phyloP scores from a whole-genome alignment of 345 rosid genomes.

The Linum usitatissimum region DNA sequence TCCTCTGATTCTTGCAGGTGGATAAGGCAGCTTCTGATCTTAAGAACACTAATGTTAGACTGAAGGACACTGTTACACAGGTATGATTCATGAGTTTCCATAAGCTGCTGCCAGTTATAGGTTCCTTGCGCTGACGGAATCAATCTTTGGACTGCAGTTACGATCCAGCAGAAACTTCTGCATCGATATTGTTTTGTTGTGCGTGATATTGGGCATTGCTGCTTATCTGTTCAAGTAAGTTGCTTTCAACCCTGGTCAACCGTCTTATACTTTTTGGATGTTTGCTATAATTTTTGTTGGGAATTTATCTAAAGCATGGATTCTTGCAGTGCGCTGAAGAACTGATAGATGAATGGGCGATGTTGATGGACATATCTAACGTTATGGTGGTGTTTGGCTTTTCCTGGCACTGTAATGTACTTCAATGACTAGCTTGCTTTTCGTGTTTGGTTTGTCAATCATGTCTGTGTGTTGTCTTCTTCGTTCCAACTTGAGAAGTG shows the following conservation, averaged over 20 bases:
- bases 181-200: constrained; percentile 75
- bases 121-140: background rate
- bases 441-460: constrained; percentile 18
- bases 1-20: constrained; percentile 38
- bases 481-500: background rate
- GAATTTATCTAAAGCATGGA: background rate
- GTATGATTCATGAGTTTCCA: constrained; percentile 20
- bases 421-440: constrained; percentile 13
- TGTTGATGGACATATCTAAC: constrained; percentile 8
- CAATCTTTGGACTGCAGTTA: constrained; percentile 35
- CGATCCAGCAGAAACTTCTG: constrained; percentile 98
- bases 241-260: background rate
- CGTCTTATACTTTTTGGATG: background rate
- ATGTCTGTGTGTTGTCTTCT: constrained; percentile 7
- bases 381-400: constrained; percentile 9
- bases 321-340: constrained; percentile 52
- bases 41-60: constrained; percentile 94
- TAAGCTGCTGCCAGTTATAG: background rate
- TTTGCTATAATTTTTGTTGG: too few species aligned
- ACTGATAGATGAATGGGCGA: constrained; percentile 23
- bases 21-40: constrained; percentile 90
- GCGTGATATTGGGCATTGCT: constrained; percentile 86
- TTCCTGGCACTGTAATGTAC: constrained; percentile 12
- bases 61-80: constrained; percentile 90
- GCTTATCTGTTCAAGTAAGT: constrained; percentile 98